Conservation (phyloP, 1,284 basidiomycete species). For the Sutorius eximius region DNA sequence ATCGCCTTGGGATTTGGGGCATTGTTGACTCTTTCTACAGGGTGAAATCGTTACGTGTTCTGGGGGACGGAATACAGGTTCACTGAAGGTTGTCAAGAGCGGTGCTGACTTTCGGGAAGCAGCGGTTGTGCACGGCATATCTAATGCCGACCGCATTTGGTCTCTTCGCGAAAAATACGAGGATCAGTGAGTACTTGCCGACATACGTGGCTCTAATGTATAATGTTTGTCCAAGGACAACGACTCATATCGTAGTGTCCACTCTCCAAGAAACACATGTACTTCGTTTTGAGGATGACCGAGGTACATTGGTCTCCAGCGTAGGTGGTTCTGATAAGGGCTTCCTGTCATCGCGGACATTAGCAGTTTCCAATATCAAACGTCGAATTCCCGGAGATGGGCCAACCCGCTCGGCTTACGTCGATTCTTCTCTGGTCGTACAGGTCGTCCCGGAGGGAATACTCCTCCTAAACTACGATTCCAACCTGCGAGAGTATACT, state of each 20-base stretch:
- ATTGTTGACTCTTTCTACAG: constrained; percentile 37
- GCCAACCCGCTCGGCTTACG: constrained; percentile 41
- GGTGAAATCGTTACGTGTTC: constrained; percentile 88
- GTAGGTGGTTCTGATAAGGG: constrained; percentile 38
- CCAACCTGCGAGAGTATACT: constrained; percentile 34
- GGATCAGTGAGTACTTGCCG: constrained; percentile 46
- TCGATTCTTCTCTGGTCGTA: constrained; percentile 55
- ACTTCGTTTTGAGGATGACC: constrained; percentile 47
- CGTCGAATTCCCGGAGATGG: constrained; percentile 33
- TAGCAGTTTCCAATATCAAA: constrained; percentile 63
- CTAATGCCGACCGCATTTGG: constrained; percentile 64
- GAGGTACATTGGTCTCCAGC: constrained; percentile 35
- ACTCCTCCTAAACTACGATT: constrained; percentile 54
- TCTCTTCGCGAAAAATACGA: constrained; percentile 52
- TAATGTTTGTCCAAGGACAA: constrained; percentile 35
- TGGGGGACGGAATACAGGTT: constrained; percentile 80
- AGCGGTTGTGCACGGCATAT: constrained; percentile 60
- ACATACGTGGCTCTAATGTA: neutral
- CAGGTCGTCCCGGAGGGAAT: constrained; percentile 70
- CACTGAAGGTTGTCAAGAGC: constrained; percentile 79
- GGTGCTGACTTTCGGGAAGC: constrained; percentile 82
- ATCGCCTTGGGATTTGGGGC: neutral
- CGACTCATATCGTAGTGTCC: constrained; percentile 60
- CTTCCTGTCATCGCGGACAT: constrained; percentile 56
- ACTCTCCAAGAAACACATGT: constrained; percentile 54